Evolutionary conservation across 768 basidiomycete species (phyloP).

Genomic region (Lactarius tabidus): DNA sequence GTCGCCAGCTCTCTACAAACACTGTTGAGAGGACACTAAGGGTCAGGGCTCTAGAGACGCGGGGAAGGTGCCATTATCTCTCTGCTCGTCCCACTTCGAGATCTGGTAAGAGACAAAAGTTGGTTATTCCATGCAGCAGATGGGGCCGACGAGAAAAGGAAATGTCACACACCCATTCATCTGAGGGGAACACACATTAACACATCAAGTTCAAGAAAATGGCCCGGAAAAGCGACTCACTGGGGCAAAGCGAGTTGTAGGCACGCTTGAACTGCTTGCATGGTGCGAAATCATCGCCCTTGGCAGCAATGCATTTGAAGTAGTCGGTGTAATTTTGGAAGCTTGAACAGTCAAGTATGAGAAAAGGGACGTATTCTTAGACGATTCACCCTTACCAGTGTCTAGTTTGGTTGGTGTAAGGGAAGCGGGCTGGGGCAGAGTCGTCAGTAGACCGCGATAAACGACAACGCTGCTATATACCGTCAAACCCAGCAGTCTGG

Average conservation of each 20-base stretch:
- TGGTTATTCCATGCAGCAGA: not conserved
- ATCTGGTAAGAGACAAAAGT: conserved; percentile 46
- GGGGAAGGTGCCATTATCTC: conserved; percentile 90
- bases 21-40: conserved; percentile 1
- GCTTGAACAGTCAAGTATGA: conserved; percentile 37
- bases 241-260: conserved; percentile 96
- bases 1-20: conserved; percentile 7
- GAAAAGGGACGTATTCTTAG: not conserved
- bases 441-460: conserved; percentile 18
- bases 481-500: conserved; percentile 95
- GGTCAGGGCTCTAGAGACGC: conserved; percentile 77
- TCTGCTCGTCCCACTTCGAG: conserved; percentile 89
- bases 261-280: conserved; percentile 98
- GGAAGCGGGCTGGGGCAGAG: conserved; percentile 65
- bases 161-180: conserved; percentile 75
- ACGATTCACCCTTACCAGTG: conserved; percentile 68
- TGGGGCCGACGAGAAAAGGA: not conserved
- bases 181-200: conserved; percentile 38
- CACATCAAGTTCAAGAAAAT: conserved; percentile 7
- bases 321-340: conserved; percentile 98
- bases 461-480: conserved; percentile 36
- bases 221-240: conserved; percentile 49
- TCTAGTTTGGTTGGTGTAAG: conserved; percentile 89
- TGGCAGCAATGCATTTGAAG: conserved; percentile 95
- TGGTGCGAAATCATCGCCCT: conserved; percentile 97